These are phyloP conservation scores for Neurospora sp. DNA, from an alignment of 495 filamentous ascomycete genomes.

Conservation along the genomic window DNA sequence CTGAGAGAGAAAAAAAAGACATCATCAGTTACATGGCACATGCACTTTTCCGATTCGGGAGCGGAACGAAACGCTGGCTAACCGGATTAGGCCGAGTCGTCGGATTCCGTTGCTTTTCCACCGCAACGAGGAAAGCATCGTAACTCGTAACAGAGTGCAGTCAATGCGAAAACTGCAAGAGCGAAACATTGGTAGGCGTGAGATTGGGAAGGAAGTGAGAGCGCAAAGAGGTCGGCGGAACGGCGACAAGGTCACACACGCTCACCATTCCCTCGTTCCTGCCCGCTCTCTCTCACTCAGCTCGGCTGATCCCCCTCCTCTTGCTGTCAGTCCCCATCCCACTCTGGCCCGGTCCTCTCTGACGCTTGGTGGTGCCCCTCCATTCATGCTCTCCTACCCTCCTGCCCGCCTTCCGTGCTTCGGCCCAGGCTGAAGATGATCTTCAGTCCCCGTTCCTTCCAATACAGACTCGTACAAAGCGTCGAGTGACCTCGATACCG, in stretches of 20 bases:
- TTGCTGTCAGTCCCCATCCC: not conserved
- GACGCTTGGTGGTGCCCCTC: not conserved
- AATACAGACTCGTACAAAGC: not conserved
- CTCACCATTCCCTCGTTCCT: not conserved
- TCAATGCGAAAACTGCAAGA: not conserved
- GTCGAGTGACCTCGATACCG: not conserved
- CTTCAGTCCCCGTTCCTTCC: not conserved
- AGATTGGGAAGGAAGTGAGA: not conserved
- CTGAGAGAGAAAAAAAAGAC: not conserved
- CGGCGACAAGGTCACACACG: not conserved
- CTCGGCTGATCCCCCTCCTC: not conserved
- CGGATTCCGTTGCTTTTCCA: not conserved
- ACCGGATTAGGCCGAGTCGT: not conserved
- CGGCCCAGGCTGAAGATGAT: not conserved
- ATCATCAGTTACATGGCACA: not conserved
- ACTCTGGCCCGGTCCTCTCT: not conserved
- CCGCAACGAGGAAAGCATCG: not conserved
- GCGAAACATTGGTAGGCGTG: not conserved
- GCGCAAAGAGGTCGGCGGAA: not conserved
- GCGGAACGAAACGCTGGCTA: not conserved
- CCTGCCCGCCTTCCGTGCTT: not conserved
- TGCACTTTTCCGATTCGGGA: not conserved
- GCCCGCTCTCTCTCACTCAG: not conserved
- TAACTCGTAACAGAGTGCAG: not conserved
- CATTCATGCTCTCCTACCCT: not conserved